Evolutionary conservation across 768 basidiomycete genomes (phyloP).

Genomic region (Leucosporidium yakuticum): DNA sequence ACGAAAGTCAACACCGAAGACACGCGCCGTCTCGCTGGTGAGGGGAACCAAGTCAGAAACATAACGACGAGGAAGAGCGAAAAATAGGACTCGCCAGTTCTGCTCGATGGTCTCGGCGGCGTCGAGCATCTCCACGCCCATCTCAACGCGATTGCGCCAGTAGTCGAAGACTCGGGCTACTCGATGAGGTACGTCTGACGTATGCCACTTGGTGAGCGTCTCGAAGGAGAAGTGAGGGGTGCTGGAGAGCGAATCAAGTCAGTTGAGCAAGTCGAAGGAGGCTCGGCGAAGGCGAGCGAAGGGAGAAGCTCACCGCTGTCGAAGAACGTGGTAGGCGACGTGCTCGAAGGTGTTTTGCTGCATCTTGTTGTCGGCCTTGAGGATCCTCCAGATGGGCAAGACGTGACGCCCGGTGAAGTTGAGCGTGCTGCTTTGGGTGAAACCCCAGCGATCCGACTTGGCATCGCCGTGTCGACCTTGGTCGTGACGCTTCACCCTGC

Average conservation of each 20-base stretch:
- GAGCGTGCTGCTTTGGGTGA: slow-evolving; percentile 70
- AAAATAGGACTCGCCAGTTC: slow-evolving; percentile 61
- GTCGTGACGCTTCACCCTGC: slow-evolving; percentile 56
- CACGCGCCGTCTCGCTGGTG: slow-evolving; percentile 85
- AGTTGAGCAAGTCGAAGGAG: neutral
- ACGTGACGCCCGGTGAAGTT: slow-evolving; percentile 82
- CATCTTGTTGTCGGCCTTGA: slow-evolving; percentile 74
- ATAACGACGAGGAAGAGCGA: neutral
- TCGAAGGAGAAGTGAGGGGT: slow-evolving; percentile 65
- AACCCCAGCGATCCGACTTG: slow-evolving; percentile 59
- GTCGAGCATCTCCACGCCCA: slow-evolving; percentile 74
- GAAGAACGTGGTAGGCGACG: slow-evolving; percentile 72
- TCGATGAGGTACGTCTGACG: slow-evolving; percentile 56
- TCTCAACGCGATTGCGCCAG: slow-evolving; percentile 57
- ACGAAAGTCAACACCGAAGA: slow-evolving; percentile 95
- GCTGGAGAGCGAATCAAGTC: slow-evolving; percentile 45
- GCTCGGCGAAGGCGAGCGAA: slow-evolving; percentile 6
- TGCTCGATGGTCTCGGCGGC: slow-evolving; percentile 75
- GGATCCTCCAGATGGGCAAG: slow-evolving; percentile 85
- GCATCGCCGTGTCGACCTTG: slow-evolving; percentile 27
- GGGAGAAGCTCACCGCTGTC: slow-evolving; percentile 55
- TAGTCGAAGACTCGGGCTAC: slow-evolving; percentile 57
- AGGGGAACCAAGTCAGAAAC: neutral
- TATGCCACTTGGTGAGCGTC: slow-evolving; percentile 65
- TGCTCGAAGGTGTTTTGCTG: slow-evolving; percentile 84